Percentiles rank a stretch among this genome's conserved stretches.
phyloP scores from a whole-genome alignment of 2,329 filamentous ascomycete genomes.

The Epichloe hybrida region DNA sequence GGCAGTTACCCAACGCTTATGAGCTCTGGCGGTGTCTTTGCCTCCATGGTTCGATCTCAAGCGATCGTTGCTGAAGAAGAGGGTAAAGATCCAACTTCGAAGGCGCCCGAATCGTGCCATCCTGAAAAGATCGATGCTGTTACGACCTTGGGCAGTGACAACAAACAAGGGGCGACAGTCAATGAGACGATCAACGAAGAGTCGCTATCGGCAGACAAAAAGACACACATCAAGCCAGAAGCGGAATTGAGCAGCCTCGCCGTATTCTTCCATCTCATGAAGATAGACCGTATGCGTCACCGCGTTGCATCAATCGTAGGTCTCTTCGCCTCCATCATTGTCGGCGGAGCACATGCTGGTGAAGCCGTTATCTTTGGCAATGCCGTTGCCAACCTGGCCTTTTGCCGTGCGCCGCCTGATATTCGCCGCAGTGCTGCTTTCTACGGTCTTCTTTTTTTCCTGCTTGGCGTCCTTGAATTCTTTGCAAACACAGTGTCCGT shows the following conservation, averaged over 20 bases:
- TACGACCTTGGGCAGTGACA: not conserved
- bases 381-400: constrained; percentile 30
- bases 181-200: not conserved
- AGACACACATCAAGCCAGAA: constrained; percentile 17
- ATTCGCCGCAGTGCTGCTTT: constrained; percentile 29
- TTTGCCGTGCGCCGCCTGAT: constrained; percentile 24
- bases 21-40: not conserved
- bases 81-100: not conserved
- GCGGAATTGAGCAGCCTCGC: not conserved
- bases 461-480: constrained; percentile 30
- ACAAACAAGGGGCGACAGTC: not conserved
- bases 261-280: not conserved
- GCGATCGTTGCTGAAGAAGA: not conserved
- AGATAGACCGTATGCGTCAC: not conserved
- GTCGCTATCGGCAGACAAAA: not conserved
- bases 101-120: not conserved
- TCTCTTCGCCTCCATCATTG: constrained; percentile 21
- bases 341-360: constrained; percentile 39
- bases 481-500: constrained; percentile 39
- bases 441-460: constrained; percentile 43
- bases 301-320: not conserved
- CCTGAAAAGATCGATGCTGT: not conserved
- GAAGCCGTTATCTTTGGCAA: constrained; percentile 39
- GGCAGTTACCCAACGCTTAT: not conserved
- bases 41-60: not conserved